phyloP scores from a whole-genome alignment of 768 basidiomycete species.

The Phanerochaete carnosa region DNA sequence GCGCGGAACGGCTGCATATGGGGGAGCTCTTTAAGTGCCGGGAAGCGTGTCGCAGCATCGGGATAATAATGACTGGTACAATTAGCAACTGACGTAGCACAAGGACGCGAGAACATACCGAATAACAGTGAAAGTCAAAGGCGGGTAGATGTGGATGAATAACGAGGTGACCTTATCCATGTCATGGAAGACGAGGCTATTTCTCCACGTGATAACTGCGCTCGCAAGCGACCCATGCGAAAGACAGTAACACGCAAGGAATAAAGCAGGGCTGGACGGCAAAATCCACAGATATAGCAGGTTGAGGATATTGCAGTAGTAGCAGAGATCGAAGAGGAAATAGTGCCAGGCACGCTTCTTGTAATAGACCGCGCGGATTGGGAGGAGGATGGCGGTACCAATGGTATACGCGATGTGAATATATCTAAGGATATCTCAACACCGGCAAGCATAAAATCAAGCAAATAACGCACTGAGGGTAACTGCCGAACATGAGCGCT shows the following conservation, averaged over 20 bases:
- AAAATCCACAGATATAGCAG: constrained; percentile 90
- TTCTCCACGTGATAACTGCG: constrained; percentile 97
- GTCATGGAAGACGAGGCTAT: constrained; percentile 97
- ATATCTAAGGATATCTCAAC: constrained; percentile 51
- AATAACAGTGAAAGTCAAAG: constrained; percentile 88
- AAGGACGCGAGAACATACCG: constrained; percentile 48
- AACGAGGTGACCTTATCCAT: constrained; percentile 94
- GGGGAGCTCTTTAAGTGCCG: constrained; percentile 71
- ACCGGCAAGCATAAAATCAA: not conserved
- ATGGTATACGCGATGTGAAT: constrained; percentile 85
- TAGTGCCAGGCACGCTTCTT: constrained; percentile 95
- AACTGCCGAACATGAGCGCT: constrained; percentile 83
- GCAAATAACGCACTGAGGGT: constrained; percentile 61
- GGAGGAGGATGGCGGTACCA: constrained; percentile 75
- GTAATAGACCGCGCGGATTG: constrained; percentile 80
- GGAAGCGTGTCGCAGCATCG: constrained; percentile 75
- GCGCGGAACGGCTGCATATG: constrained; percentile 69
- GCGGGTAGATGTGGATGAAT: constrained; percentile 93
- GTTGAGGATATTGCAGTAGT: constrained; percentile 90
- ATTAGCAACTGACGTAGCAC: not conserved
- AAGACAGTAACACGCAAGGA: constrained; percentile 90
- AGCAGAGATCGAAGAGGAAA: constrained; percentile 91
- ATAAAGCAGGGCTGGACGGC: constrained; percentile 72
- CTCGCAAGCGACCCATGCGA: constrained; percentile 89
- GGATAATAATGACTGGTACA: constrained; percentile 81